phyloP scores from a whole-genome alignment of 768 basidiomycete genomes.

The Suillus clintonianus region DNA sequence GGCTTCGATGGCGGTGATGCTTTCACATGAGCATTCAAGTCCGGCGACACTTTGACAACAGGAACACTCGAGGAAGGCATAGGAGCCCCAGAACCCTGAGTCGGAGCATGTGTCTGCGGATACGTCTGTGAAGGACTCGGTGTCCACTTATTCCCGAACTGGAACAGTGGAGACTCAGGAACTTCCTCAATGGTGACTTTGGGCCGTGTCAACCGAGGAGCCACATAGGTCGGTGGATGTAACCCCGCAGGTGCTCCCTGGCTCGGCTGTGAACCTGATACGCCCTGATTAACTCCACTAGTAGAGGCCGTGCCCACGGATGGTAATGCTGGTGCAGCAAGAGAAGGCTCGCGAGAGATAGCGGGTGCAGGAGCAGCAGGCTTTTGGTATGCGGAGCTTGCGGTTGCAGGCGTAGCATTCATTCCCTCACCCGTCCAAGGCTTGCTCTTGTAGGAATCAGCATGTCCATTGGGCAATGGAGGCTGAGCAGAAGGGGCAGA shows the following conservation, averaged over 20 bases:
- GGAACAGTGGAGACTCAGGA: constrained; percentile 17
- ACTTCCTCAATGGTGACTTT: constrained; percentile 32
- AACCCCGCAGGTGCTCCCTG: background rate
- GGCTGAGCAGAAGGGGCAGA: background rate
- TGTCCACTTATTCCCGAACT: constrained; percentile 12
- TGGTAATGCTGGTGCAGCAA: background rate
- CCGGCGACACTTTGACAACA: background rate
- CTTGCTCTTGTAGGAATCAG: background rate
- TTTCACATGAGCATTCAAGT: constrained; percentile 13
- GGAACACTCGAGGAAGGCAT: constrained; percentile 5
- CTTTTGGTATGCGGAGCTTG: background rate
- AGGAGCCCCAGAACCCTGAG: constrained; percentile 10
- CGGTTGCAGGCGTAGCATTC: background rate
- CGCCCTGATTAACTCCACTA: background rate
- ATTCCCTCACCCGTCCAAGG: background rate
- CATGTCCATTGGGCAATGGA: background rate
- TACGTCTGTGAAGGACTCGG: constrained; percentile 2
- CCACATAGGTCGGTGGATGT: constrained; percentile 7
- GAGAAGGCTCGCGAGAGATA: background rate
- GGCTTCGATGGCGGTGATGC: constrained; percentile 23
- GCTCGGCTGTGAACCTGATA: background rate
- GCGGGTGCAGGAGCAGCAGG: background rate
- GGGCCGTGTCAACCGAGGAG: constrained; percentile 16
- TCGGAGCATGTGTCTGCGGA: constrained; percentile 7
- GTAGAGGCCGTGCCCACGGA: background rate